Conservation (phyloP, 257 asterid species). For the Solanum lycopersicoides region DNA sequence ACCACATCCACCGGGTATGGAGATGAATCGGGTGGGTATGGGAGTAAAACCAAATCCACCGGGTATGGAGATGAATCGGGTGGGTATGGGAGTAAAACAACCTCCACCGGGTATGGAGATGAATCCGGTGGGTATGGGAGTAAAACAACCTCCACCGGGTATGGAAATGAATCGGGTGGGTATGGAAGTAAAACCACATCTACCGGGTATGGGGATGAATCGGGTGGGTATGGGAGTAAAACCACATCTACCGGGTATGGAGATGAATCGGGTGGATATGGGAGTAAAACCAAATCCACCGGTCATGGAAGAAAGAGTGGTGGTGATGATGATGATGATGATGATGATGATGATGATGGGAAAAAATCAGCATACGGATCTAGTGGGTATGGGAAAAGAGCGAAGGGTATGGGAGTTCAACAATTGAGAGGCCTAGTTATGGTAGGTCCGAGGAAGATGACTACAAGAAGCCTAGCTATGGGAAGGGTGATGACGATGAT, state of each 20-base stretch:
- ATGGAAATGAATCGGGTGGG: background rate
- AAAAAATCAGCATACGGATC: slow-evolving; percentile 13
- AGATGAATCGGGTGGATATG: background rate
- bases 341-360: background rate
- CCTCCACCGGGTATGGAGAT: background rate
- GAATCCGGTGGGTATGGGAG: background rate
- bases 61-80: background rate
- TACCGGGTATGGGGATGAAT: background rate
- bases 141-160: background rate
- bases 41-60: background rate
- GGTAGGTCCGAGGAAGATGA: slow-evolving; percentile 30
- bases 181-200: background rate
- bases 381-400: slow-evolving; percentile 12
- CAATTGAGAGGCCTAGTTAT: slow-evolving; percentile 2
- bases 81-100: background rate
- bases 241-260: background rate
- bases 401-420: background rate
- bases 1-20: background rate
- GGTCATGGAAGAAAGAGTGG: background rate
- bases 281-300: background rate
- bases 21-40: background rate
- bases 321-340: background rate
- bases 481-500: slow-evolving; percentile 28
- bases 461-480: slow-evolving; percentile 41
- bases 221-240: background rate